These are phyloP conservation scores for Colletotrichum destructivum DNA, from an alignment of 2,329 filamentous ascomycete genomes.

Conservation along the genomic window DNA sequence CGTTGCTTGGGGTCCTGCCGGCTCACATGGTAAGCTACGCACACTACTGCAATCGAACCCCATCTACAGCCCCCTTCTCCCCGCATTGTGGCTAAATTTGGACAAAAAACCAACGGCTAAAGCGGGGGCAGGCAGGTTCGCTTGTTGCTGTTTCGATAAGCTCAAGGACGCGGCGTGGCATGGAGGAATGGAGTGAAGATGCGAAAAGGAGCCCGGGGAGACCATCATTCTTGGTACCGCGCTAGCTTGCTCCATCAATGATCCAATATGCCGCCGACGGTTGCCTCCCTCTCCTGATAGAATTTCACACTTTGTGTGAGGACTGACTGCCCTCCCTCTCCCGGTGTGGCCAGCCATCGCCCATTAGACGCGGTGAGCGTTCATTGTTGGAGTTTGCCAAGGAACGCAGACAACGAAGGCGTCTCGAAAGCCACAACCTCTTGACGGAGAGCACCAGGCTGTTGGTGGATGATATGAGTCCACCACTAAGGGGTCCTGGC, in stretches of 20 bases:
- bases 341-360: not conserved
- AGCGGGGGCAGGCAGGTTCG: conserved; percentile 4
- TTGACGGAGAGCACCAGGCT: not conserved
- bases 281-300: not conserved
- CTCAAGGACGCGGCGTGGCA: not conserved
- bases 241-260: not conserved
- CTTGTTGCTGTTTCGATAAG: conserved; percentile 5
- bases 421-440: conserved; percentile 22
- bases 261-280: not conserved
- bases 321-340: too few relatives aligned
- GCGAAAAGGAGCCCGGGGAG: not conserved
- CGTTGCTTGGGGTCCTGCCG: not conserved
- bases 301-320: not conserved
- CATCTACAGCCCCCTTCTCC: not conserved
- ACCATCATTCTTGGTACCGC: not conserved
- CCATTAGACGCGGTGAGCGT: not conserved
- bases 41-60: conserved; percentile 14
- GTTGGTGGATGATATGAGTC: conserved; percentile 19
- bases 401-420: not conserved
- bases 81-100: conserved; percentile 42
- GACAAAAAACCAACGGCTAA: conserved; percentile 7
- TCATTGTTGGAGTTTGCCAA: not conserved
- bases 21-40: conserved; percentile 8
- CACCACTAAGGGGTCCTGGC: not conserved
- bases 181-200: not conserved